These are phyloP conservation scores for Malassezia slooffiae DNA, from an alignment of 1,284 basidiomycete genomes.

Conservation along the genomic window DNA sequence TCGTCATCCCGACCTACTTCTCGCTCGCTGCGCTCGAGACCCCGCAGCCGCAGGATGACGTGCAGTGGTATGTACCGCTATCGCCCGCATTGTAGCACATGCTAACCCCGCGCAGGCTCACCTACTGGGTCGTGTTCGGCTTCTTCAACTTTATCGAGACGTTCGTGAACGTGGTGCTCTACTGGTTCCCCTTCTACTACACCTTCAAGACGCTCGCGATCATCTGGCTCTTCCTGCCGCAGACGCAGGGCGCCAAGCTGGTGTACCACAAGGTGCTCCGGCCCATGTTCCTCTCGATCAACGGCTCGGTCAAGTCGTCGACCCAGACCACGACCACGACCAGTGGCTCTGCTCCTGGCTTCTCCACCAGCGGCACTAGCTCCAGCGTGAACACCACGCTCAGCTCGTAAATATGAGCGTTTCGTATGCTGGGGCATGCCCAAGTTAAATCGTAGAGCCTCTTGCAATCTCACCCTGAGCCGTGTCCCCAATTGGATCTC, in stretches of 20 bases:
- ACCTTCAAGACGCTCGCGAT: constrained; percentile 70
- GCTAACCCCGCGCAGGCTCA: constrained; percentile 38
- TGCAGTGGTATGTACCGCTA: constrained; percentile 32
- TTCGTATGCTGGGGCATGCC: no score
- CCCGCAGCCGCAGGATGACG: constrained; percentile 44
- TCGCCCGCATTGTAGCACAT: no score
- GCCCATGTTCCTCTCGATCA: constrained; percentile 31
- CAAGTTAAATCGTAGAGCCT: no score
- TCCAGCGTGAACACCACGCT: no score
- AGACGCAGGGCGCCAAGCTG: constrained; percentile 53
- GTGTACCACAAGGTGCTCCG: constrained; percentile 43
- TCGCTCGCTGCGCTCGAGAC: constrained; percentile 44
- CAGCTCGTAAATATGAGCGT: no score
- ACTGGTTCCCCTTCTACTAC: constrained; percentile 75
- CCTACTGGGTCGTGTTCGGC: constrained; percentile 47
- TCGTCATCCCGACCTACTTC: constrained; percentile 46
- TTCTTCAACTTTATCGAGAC: constrained; percentile 46
- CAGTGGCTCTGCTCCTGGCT: no score
- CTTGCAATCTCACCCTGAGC: no score
- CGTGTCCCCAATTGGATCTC: no score
- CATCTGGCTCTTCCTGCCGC: constrained; percentile 77
- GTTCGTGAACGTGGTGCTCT: constrained; percentile 39
- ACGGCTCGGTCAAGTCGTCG: constrained; percentile 7
- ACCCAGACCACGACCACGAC: no score
- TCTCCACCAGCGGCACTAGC: no score